Evolutionary conservation across 2,329 filamentous ascomycete genomes (phyloP).

Genomic region (Hypocrella siamensis): DNA sequence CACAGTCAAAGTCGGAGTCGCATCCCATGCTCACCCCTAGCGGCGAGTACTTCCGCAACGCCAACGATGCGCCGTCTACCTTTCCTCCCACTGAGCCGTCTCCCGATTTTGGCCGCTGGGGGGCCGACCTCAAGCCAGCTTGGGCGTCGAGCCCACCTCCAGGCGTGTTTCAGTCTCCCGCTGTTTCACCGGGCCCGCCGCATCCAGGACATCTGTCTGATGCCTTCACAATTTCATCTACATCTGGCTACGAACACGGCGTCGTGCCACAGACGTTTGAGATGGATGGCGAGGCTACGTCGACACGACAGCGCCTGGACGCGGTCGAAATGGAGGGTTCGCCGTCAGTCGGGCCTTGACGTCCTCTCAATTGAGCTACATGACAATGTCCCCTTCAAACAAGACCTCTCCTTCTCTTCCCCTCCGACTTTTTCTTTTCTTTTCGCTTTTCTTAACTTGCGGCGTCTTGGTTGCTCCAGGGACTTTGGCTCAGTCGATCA

Average conservation of each 20-base stretch:
- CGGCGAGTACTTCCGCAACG: constrained; percentile 6
- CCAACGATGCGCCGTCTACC: constrained; percentile 6
- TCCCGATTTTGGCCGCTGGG: constrained; percentile 2
- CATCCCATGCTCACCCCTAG: constrained; percentile 14
- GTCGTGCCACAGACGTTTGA: constrained; percentile 4
- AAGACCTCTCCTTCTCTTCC: too few species aligned
- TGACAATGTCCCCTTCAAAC: too few species aligned
- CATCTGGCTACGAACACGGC: not conserved
- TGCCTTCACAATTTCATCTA: not conserved
- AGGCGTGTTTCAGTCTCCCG: not conserved
- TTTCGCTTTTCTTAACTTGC: too few species aligned
- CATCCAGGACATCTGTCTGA: not conserved
- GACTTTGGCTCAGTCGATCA: too few species aligned
- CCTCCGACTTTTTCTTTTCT: too few species aligned
- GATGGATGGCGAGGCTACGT: constrained; percentile 11
- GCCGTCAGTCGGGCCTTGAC: too few species aligned
- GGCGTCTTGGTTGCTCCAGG: too few species aligned
- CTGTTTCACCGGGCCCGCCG: not conserved
- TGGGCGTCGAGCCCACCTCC: constrained; percentile 4
- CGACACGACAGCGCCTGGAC: not conserved
- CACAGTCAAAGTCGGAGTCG: constrained; percentile 12
- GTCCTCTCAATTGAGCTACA: too few species aligned
- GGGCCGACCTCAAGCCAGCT: constrained; percentile 5
- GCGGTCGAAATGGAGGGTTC: not conserved
- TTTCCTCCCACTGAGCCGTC: constrained; percentile 10